Evolutionary conservation across 148 eudicot genomes (phyloP).

Genomic region (Fagopyrum homotropicum): DNA sequence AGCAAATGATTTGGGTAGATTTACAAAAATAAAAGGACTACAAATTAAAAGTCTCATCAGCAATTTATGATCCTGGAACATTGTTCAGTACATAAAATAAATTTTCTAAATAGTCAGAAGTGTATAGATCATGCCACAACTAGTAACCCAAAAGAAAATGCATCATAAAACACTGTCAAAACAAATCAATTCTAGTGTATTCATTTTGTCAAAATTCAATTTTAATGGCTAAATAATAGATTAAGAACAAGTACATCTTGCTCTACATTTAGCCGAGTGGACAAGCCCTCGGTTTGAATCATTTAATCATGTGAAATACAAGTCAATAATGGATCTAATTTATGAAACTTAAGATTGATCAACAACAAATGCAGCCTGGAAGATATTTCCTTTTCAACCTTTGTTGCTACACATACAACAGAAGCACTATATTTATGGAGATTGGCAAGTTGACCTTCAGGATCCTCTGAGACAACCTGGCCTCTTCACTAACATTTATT

Average conservation of each 20-base stretch:
- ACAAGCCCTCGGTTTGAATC: too few species aligned
- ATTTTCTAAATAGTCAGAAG: background rate
- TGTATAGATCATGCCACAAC: background rate
- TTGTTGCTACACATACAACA: background rate
- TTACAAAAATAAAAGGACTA: background rate
- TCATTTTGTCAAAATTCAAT: background rate
- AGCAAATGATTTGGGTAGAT: background rate
- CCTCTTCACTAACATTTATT: background rate
- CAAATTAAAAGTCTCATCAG: background rate
- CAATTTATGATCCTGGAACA: background rate
- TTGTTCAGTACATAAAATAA: background rate
- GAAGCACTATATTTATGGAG: background rate
- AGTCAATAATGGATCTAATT: too few species aligned
- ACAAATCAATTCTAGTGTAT: background rate
- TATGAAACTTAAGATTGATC: too few species aligned
- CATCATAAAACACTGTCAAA: background rate
- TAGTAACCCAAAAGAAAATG: background rate
- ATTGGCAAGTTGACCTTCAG: background rate
- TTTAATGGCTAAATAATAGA: background rate
- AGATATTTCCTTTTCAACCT: background rate
- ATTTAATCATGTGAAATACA: too few species aligned
- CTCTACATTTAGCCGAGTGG: too few species aligned
- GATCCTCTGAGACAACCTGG: background rate
- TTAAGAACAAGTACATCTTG: too few species aligned
- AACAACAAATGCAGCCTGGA: background rate